These are phyloP conservation scores for Acacia acuminata DNA, from an alignment of 306 rosid genomes.

Conservation along the genomic window DNA sequence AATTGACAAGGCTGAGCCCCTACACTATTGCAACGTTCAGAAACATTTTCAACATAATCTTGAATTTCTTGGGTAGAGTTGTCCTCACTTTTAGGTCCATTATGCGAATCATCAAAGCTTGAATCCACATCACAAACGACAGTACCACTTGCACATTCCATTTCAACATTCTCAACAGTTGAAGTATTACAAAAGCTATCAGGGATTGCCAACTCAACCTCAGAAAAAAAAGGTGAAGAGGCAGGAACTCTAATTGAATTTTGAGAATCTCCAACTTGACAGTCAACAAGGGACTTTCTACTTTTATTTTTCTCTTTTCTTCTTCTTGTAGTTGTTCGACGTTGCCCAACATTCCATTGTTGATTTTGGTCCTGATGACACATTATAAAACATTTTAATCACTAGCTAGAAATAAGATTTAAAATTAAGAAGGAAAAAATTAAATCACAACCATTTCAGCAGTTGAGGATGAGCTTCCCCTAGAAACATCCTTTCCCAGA, in stretches of 20 bases:
- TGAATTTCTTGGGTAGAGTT: constrained; percentile 36
- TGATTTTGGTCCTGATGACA: constrained; percentile 56
- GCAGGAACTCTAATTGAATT: constrained; percentile 34
- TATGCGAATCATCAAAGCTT: constrained; percentile 23
- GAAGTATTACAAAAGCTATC: constrained; percentile 25
- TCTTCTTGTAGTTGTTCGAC: constrained; percentile 51
- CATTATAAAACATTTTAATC: constrained; percentile 46
- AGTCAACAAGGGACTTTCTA: constrained; percentile 37
- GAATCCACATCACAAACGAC: constrained; percentile 27
- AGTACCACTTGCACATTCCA: constrained; percentile 31
- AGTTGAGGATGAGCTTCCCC: constrained; percentile 37
- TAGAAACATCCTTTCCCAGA: constrained; percentile 29
- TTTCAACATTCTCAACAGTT: constrained; percentile 21
- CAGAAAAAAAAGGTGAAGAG: constrained; percentile 37
- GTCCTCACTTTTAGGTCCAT: constrained; percentile 26
- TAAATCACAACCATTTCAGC: constrained; percentile 39
- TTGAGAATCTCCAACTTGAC: constrained; percentile 32
- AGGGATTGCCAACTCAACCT: constrained; percentile 25
- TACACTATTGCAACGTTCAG: constrained; percentile 21
- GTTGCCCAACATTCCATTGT: constrained; percentile 38
- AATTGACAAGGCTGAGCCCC: constrained; percentile 26
- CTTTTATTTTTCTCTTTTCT: constrained; percentile 54
- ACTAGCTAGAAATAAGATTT: constrained; percentile 28
- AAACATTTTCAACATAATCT: constrained; percentile 27
- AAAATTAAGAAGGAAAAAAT: neutral